Conservation (phyloP, 352 stramenopile genomes). For the Blastocystis sp. region DNA sequence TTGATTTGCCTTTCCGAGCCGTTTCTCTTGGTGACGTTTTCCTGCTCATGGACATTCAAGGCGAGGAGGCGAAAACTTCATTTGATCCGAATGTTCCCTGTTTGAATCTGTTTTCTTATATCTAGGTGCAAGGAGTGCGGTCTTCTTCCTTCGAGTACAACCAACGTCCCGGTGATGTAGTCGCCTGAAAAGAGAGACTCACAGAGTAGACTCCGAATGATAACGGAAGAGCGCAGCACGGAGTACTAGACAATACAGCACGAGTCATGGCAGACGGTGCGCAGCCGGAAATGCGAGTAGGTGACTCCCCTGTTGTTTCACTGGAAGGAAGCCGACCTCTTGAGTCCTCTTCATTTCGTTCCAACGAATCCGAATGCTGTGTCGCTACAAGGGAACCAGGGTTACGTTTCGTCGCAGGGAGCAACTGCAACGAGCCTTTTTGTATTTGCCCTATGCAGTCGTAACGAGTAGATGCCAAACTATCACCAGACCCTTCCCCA, state of each 20-base stretch:
- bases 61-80: neutral
- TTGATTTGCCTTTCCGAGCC: neutral
- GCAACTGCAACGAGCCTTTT: neutral
- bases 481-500: conserved; percentile 2
- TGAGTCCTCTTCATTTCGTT: neutral
- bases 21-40: conserved; percentile 9
- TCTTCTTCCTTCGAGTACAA: neutral
- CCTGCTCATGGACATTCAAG: neutral
- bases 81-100: neutral
- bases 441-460: neutral
- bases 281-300: neutral
- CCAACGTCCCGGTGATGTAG: neutral
- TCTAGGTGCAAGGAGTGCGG: neutral
- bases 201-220: neutral
- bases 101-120: neutral
- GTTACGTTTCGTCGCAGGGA: neutral
- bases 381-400: neutral
- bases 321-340: neutral
- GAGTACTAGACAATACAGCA: neutral
- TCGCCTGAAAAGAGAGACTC: neutral
- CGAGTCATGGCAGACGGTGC: neutral
- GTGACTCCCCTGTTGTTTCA: neutral
- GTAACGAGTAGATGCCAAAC: neutral
- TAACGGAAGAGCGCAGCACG: neutral
- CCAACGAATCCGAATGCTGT: neutral